phyloP scores from a whole-genome alignment of 2,329 filamentous ascomycete species.

The Dothideomycetes sp. region DNA sequence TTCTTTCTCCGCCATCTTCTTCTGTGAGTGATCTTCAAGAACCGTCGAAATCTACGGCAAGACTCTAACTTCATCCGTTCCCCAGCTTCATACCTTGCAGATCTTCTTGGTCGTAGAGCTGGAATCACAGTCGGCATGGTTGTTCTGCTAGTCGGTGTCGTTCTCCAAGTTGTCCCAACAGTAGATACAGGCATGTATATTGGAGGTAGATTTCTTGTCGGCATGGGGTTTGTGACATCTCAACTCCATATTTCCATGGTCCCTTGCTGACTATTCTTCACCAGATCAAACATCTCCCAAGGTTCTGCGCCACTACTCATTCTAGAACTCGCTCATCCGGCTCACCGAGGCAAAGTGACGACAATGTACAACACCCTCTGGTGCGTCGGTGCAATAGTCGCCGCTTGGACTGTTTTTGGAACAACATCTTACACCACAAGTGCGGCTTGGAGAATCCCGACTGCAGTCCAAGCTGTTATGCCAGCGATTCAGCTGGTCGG shows the following conservation, averaged over 20 bases:
- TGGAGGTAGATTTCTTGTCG: constrained; percentile 3
- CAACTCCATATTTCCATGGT: no score
- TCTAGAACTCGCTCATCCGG: constrained; percentile 2
- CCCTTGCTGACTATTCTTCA: neutral
- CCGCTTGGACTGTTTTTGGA: constrained; percentile 11
- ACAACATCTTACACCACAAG: constrained; percentile 4
- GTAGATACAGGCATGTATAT: constrained; percentile 7
- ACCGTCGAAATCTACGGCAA: neutral
- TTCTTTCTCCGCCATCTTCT: constrained; percentile 4
- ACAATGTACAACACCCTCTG: constrained; percentile 8
- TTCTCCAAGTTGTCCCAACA: constrained; percentile 2
- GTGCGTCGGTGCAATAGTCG: neutral
- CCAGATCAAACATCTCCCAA: neutral
- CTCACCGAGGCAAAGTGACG: constrained; percentile 7
- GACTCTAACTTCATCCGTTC: neutral
- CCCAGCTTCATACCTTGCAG: constrained; percentile 23
- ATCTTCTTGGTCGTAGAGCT: constrained; percentile 37
- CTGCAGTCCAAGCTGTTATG: constrained; percentile 54
- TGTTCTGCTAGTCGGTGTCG: constrained; percentile 36
- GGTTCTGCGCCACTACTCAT: neutral
- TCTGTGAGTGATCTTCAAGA: neutral
- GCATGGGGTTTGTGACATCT: no score
- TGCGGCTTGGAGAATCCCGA: constrained; percentile 51
- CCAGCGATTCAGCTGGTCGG: constrained; percentile 45
- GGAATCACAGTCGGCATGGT: constrained; percentile 39